A percentile compares a stretch with the other conserved stretches of the same genome.
phyloP scores from a whole-genome alignment of 179 eudicot genomes.

The Corrigiola litoralis region DNA sequence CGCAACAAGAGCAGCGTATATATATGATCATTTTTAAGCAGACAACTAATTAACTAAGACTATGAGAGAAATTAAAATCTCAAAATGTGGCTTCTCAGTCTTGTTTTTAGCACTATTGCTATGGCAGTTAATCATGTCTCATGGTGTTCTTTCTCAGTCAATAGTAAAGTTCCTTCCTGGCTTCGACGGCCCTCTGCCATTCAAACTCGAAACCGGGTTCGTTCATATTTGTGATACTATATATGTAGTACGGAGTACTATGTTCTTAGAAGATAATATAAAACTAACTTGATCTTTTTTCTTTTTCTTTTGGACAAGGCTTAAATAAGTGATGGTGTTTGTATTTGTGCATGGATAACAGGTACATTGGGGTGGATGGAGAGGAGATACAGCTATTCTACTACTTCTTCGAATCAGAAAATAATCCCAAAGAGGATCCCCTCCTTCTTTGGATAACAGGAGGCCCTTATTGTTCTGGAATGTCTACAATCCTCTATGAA shows the following conservation, averaged over 20 bases:
- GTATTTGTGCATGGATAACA: background rate
- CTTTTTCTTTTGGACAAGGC: too few relatives aligned
- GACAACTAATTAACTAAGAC: too few relatives aligned
- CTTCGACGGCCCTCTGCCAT: constrained; percentile 45
- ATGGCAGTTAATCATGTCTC: background rate
- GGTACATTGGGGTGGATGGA: constrained; percentile 38
- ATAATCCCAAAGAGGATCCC: constrained; percentile 37
- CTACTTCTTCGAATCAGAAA: constrained; percentile 42
- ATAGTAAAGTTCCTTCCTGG: constrained; percentile 31
- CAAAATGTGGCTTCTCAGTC: background rate
- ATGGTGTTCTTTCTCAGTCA: constrained; percentile 8
- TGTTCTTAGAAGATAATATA: too few relatives aligned
- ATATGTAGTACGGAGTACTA: background rate
- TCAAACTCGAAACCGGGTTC: constrained; percentile 47
- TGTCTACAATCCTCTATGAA: constrained; percentile 38
- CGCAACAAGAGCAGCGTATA: background rate
- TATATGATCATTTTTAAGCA: too few relatives aligned
- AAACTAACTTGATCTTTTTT: too few relatives aligned
- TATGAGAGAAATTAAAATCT: background rate
- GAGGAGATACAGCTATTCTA: constrained; percentile 43
- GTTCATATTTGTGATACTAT: constrained; percentile 1
- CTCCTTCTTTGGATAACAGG: constrained; percentile 43
- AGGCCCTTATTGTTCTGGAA: constrained; percentile 46
- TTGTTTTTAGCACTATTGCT: background rate
- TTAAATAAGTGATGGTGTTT: too few relatives aligned